phyloP scores from a whole-genome alignment of 2,329 filamentous ascomycete genomes.

The Biscogniauxia mediterranea region DNA sequence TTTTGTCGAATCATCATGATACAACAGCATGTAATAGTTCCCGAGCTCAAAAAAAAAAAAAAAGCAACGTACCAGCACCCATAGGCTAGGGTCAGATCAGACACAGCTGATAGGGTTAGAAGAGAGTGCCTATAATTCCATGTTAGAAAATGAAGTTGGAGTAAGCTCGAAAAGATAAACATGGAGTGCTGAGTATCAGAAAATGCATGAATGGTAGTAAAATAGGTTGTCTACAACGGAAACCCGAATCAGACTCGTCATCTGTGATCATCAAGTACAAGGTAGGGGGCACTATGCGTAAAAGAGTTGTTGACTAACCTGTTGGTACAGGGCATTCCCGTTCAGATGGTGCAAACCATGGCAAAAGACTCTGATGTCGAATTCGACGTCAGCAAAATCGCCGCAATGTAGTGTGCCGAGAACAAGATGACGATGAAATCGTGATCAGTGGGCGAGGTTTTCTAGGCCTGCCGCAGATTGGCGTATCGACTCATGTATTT shows the following conservation, averaged over 20 bases:
- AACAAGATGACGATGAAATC: constrained; percentile 9
- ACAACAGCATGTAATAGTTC: constrained; percentile 23
- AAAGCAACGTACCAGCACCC: not conserved
- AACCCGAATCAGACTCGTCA: constrained; percentile 66
- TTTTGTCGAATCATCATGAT: constrained; percentile 80
- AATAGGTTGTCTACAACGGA: constrained; percentile 59
- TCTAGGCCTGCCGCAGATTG: constrained; percentile 98
- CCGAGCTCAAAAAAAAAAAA: constrained; percentile 2
- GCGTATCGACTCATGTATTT: constrained; percentile 76
- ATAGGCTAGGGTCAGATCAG: not conserved
- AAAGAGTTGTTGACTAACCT: constrained; percentile 13
- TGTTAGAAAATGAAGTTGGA: not conserved
- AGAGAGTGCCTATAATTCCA: not conserved
- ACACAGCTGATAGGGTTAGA: not conserved
- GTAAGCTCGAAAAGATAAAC: constrained; percentile 5
- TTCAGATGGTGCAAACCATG: too few relatives aligned
- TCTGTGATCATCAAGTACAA: constrained; percentile 53
- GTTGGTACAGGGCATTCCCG: too few relatives aligned
- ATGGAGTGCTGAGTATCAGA: constrained; percentile 20
- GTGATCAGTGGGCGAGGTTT: constrained; percentile 97
- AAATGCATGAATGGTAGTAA: constrained; percentile 59
- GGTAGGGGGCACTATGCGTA: constrained; percentile 9
- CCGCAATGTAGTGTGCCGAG: not conserved
- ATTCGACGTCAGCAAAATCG: constrained; percentile 9
- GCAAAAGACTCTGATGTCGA: not conserved